phyloP scores from a whole-genome alignment of 2,329 filamentous ascomycete species.

The Diaporthe ilicicola region DNA sequence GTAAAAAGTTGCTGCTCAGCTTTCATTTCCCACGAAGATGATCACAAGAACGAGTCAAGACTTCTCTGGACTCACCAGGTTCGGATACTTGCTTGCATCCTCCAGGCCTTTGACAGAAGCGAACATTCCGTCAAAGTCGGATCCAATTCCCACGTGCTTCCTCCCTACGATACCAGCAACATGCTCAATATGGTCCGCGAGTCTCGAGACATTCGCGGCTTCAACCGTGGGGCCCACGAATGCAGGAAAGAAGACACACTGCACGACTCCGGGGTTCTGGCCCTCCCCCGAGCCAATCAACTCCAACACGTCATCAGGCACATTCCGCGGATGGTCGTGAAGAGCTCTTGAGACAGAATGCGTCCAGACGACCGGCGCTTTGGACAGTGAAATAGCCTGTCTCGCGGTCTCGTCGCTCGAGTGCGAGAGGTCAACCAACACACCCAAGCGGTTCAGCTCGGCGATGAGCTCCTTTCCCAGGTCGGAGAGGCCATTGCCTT shows the following conservation, averaged over 20 bases:
- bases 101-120: constrained; percentile 39
- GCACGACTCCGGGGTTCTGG: constrained; percentile 49
- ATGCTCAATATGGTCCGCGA: constrained; percentile 45
- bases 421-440: constrained; percentile 44
- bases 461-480: constrained; percentile 40
- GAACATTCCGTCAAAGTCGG: constrained; percentile 47
- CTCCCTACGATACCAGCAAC: constrained; percentile 43
- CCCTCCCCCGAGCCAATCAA: constrained; percentile 38
- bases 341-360: constrained; percentile 41
- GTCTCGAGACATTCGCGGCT: constrained; percentile 41
- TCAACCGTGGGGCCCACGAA: constrained; percentile 33
- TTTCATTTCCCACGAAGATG: fast-evolving
- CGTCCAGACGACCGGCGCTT: constrained; percentile 44
- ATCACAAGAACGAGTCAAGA: no score
- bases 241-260: constrained; percentile 47
- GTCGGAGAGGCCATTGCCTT: constrained; percentile 38
- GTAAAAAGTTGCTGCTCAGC: background rate
- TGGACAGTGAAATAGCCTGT: constrained; percentile 38
- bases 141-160: constrained; percentile 49
- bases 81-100: constrained; percentile 41
- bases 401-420: constrained; percentile 39
- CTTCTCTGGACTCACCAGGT: constrained; percentile 31
- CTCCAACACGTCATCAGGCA: constrained; percentile 49
- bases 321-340: constrained; percentile 45
- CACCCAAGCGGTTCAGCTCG: constrained; percentile 48